These are phyloP conservation scores for Mortierella sp. DNA, from an alignment of 371 early-diverging fungal species.

Conservation along the genomic window DNA sequence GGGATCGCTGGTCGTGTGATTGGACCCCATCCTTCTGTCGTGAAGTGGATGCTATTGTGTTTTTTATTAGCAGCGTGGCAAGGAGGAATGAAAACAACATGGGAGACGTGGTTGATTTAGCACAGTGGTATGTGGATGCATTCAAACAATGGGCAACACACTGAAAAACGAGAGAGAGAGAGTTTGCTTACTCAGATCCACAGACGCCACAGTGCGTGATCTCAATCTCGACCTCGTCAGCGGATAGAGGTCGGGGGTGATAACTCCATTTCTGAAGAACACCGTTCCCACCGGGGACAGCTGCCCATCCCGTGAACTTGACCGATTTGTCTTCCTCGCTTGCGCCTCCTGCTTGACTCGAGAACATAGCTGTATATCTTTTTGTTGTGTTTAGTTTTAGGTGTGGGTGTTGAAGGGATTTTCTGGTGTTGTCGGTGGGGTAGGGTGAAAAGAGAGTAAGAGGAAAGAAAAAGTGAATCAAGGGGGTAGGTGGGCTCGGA, in stretches of 20 bases:
- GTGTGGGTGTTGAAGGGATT: neutral
- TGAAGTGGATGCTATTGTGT: slow-evolving; percentile 67
- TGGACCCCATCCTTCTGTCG: slow-evolving; percentile 69
- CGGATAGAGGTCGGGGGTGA: slow-evolving; percentile 49
- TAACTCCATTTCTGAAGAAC: slow-evolving; percentile 58
- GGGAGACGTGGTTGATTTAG: neutral
- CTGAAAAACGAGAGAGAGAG: slow-evolving; percentile 18
- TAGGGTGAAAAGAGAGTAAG: neutral
- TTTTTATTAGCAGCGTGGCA: too few species aligned
- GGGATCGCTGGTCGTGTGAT: slow-evolving; percentile 74
- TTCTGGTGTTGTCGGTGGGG: neutral
- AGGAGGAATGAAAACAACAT: neutral
- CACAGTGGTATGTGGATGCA: neutral
- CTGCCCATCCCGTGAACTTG: slow-evolving; percentile 31
- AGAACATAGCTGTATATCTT: slow-evolving; percentile 4
- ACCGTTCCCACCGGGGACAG: slow-evolving; percentile 13
- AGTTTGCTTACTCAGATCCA: slow-evolving; percentile 62
- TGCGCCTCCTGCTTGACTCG: neutral
- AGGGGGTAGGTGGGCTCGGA: too few species aligned
- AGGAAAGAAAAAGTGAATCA: too few species aligned
- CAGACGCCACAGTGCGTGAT: slow-evolving; percentile 72
- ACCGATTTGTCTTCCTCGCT: slow-evolving; percentile 10
- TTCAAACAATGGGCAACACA: too few species aligned
- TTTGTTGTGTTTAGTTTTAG: neutral
- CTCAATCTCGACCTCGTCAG: slow-evolving; percentile 63